Evolutionary conservation across 1,139 yeast genomes (phyloP).

Genomic region (Eremothecium sinecaudum): DNA sequence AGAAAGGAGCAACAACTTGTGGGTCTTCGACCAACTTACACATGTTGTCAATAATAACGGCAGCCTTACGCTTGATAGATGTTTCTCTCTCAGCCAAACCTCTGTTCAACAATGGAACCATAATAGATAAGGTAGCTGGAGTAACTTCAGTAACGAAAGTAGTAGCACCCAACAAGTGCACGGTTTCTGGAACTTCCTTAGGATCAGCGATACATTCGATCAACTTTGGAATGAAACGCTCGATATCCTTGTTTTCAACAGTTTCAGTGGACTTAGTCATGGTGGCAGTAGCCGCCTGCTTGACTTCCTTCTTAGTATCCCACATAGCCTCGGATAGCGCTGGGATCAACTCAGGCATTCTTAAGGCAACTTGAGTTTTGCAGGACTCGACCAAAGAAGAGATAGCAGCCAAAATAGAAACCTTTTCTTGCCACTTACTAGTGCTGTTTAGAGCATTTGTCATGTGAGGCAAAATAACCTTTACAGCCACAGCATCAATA

Average conservation of each 20-base stretch:
- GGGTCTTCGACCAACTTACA: constrained; percentile 99
- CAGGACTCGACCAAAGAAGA: constrained; percentile 88
- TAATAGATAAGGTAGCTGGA: constrained; percentile 97
- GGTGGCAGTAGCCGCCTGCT: constrained; percentile 91
- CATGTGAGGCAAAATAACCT: constrained; percentile 78
- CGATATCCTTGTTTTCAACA: constrained; percentile 98
- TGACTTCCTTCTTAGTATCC: constrained; percentile 98
- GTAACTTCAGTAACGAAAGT: constrained; percentile 99
- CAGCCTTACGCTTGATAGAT: constrained; percentile 98
- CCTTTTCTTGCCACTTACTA: constrained; percentile 98
- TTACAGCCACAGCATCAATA: constrained; percentile 87
- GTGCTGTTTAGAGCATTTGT: constrained; percentile 60
- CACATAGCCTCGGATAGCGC: constrained; percentile 98
- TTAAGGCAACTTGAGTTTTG: constrained; percentile 89
- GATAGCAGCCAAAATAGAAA: constrained; percentile 76
- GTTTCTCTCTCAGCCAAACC: constrained; percentile 99
- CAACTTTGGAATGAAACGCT: constrained; percentile 95
- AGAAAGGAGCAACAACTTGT: constrained; percentile 98
- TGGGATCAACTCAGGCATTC: constrained; percentile 99
- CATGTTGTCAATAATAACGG: constrained; percentile 99
- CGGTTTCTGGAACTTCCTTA: constrained; percentile 96
- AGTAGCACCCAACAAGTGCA: constrained; percentile 97
- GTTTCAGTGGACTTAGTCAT: constrained; percentile 95
- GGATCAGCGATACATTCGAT: constrained; percentile 96
- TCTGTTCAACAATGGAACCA: constrained; percentile 98